Evolutionary conservation across 257 asterid species (phyloP), one percentile per base, ranked within the genome.

Genomic region (Penstemon eatonii): DNA sequence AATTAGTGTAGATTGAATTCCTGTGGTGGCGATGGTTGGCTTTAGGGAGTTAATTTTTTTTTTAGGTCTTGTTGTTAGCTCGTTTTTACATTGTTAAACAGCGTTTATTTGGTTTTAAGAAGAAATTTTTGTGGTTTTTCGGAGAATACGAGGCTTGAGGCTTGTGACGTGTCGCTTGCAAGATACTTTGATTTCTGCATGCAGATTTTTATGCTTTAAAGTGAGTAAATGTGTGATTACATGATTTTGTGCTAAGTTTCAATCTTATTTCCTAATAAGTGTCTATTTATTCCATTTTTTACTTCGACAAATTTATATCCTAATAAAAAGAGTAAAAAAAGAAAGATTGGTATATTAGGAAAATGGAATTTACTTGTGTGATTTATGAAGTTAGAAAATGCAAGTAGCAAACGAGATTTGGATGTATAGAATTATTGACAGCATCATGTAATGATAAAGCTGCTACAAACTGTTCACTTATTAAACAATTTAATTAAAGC

Each of bases 391-490:
- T 19, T 62, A 49, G 7, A 49, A 61, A n/a, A 46, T 46, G 5
- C 12, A 5, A 56, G 19, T 13, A 25, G 25, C 43, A 10, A 40
- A 6, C 53, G 50, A 15, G 39, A 50, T 19, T 41, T 25, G 68
- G 51, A 38, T 8, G 66, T 18, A 50, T 5, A 53, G 63, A 61
- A 12, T 60, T 62, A 46, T 13, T 56, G 59, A 67, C 56, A 12
- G 4, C 47, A 10, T 60, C 51, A 60, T 58, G 36, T 60, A 59
- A 54, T 65, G 38, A 44, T 8, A 55, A 45, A 46, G 13, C 49
- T 57, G 67, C 65, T 61, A 72, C 45, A 5, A 60, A 68, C 65
- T 54, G 60, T 70, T 53, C 65, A 33, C 43, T 10, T 50, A 51
- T 65, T 42, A 40, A 59, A 45, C 52, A 49, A 49, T 40, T 72